These are phyloP conservation scores for Penicillium nucicola DNA, from an alignment of 495 filamentous ascomycete species.

Conservation along the genomic window DNA sequence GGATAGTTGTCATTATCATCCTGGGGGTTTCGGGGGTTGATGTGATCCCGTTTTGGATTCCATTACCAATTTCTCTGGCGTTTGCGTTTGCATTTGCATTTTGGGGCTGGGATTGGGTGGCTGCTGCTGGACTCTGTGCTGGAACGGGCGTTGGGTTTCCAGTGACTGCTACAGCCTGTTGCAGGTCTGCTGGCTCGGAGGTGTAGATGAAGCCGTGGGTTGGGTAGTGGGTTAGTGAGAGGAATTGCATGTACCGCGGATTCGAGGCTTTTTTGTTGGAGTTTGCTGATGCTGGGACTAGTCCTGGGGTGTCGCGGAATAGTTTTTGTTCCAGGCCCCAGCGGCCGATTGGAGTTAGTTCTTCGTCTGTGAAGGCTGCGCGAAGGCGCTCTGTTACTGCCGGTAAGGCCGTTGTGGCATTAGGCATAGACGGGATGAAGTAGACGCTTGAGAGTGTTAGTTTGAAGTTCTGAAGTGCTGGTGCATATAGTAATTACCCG, in stretches of 20 bases:
- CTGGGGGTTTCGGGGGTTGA: background rate
- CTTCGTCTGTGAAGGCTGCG: constrained; percentile 34
- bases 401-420: constrained; percentile 32
- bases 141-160: background rate
- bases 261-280: constrained; percentile 23
- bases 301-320: constrained; percentile 45
- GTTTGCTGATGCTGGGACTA: constrained; percentile 29
- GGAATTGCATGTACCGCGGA: constrained; percentile 45
- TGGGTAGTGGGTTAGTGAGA: constrained; percentile 38
- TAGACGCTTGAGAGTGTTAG: constrained; percentile 31
- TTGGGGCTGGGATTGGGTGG: background rate
- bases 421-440: constrained; percentile 46
- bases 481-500: constrained; percentile 17
- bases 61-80: too few species aligned
- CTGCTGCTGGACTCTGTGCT: background rate
- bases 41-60: background rate
- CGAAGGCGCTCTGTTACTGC: constrained; percentile 41
- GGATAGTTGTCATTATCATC: constrained; percentile 44
- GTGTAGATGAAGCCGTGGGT: constrained; percentile 46
- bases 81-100: background rate
- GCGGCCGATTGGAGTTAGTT: constrained; percentile 35
- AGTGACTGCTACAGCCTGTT: background rate
- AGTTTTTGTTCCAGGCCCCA: constrained; percentile 46
- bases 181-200: constrained; percentile 26
- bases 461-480: background rate